Conservation (phyloP, 495 filamentous ascomycete genomes). For the Symbiotaphrina buchneri region DNA sequence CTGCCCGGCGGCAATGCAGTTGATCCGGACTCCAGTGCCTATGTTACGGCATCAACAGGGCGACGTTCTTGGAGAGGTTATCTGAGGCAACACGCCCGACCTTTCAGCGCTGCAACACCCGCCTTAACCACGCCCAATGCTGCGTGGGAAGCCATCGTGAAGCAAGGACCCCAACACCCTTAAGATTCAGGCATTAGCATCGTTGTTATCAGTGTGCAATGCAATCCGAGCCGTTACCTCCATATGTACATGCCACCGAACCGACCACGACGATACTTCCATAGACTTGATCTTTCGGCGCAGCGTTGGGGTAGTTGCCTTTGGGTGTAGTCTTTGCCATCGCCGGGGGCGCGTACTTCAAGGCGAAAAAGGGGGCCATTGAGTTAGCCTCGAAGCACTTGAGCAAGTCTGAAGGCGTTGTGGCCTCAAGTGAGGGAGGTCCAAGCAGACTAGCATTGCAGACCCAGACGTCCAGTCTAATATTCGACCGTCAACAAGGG, state of each 20-base stretch:
- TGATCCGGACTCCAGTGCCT: constrained; percentile 32
- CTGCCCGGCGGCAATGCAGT: constrained; percentile 32
- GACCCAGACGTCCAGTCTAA: constrained; percentile 32
- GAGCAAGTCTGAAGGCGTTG: constrained; percentile 25
- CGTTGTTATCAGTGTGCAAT: not conserved
- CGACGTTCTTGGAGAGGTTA: not conserved
- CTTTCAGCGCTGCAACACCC: constrained; percentile 32
- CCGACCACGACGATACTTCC: constrained; percentile 35
- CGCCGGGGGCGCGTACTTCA: constrained; percentile 37
- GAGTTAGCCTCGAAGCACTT: constrained; percentile 32
- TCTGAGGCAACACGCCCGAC: constrained; percentile 2
- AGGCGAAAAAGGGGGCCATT: constrained; percentile 35
- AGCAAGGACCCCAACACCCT: constrained; percentile 31
- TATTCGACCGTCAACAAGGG: constrained; percentile 1
- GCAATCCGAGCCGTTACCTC: constrained; percentile 10
- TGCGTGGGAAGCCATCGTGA: constrained; percentile 34
- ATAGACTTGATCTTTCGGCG: constrained; percentile 28
- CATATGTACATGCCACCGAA: constrained; percentile 30
- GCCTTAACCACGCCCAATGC: constrained; percentile 32
- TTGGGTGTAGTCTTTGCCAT: constrained; percentile 31
- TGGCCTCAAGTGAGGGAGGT: constrained; percentile 28
- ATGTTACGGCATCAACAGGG: not conserved
- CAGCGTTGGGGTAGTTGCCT: constrained; percentile 33
- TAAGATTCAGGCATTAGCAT: not conserved
- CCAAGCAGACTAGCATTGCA: constrained; percentile 30